Base-by-base conservation (phyloP, 1,284 basidiomycete genomes). In the Sporisorium scitamineum region DNA sequence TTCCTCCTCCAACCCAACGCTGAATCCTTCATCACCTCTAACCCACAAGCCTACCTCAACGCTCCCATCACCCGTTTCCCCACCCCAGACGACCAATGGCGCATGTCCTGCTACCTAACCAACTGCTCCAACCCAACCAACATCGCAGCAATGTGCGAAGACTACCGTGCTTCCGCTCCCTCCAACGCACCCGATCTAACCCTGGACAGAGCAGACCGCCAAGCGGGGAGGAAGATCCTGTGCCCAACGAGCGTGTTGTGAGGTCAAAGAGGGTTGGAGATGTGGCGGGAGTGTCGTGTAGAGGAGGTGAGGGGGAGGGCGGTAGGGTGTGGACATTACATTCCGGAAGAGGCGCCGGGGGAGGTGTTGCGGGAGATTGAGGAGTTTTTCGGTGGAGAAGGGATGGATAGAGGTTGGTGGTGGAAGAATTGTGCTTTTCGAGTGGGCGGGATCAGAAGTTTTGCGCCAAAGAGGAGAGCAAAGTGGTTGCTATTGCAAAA, bases 91-190 rank as follows among this genome's bases (percentile, higher is more conserved):
- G 45, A 65, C 27, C 39, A 44, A 13, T 72, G 64, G 64, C 60
- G 70, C 20, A 62, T 44, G 9, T 2, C 13, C 7, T 24, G 14
- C 2, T 73, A 60, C 51, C 59, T 70, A 3, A 24, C 41, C 18
- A 69, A 75, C 58, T 48, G 65, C 41, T 58, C 58, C 16, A 27
- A 41, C 11, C 55, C 41, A 26, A 39, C 32, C 39, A 54, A 20
- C 6, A 42, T 67, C 26, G 26, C 44, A 1, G 78, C 82, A 16
- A 78, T 68, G 58, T 86, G 86, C 67, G 86, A 87, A 73, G 86
- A 87, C 70, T 87, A 87, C 65, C 82, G 86, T 3, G 85, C 86
- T 0, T 81, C 85, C 11, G 82, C 83, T 10, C 82, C 81, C 9
- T n/a, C 22, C 45, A 27, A 37, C n/a, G 78, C 71, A 6, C 82